Conservation (phyloP, 2,329 filamentous ascomycete species). For the Didymella pinodella region DNA sequence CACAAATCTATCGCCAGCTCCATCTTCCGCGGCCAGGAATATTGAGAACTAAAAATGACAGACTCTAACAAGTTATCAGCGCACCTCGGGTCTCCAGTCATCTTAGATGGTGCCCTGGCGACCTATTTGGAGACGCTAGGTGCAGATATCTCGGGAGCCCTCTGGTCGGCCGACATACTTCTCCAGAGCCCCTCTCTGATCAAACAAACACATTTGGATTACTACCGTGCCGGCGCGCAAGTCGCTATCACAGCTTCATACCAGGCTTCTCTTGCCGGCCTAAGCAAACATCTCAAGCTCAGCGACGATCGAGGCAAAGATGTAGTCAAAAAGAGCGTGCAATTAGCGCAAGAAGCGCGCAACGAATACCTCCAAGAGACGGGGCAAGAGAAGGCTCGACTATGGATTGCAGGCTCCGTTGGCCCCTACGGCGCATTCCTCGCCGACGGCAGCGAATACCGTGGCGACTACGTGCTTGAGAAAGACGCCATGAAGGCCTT, state of each 20-base stretch:
- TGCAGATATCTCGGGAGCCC: slow-evolving; percentile 52
- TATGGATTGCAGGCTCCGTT: slow-evolving; percentile 54
- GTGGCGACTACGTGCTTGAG: slow-evolving; percentile 51
- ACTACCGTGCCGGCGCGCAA: slow-evolving; percentile 56
- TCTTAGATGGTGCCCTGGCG: slow-evolving; percentile 58
- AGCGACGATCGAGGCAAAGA: slow-evolving; percentile 43
- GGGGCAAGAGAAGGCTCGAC: neutral
- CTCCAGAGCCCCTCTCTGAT: slow-evolving; percentile 53
- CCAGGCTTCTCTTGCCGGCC: slow-evolving; percentile 55
- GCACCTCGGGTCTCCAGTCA: slow-evolving; percentile 41
- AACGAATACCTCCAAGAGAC: slow-evolving; percentile 37
- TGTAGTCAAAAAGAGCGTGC: slow-evolving; percentile 53
- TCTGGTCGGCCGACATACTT: slow-evolving; percentile 58
- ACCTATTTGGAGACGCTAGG: slow-evolving; percentile 57
- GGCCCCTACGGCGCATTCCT: slow-evolving; percentile 60
- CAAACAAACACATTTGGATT: slow-evolving; percentile 54
- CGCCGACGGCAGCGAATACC: slow-evolving; percentile 57
- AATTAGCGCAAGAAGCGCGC: slow-evolving; percentile 51
- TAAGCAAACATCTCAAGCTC: slow-evolving; percentile 50
- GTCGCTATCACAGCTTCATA: slow-evolving; percentile 59
- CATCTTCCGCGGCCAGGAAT: neutral
- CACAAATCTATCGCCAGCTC: neutral
- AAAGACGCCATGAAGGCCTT: slow-evolving; percentile 51
- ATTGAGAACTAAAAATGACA: neutral
- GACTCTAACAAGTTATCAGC: slow-evolving; percentile 20